Evolutionary conservation across 2,329 filamentous ascomycete species (phyloP), one percentile per base, ranked within the genome.

Genomic region (Stagonosporopsis tanaceti): DNA sequence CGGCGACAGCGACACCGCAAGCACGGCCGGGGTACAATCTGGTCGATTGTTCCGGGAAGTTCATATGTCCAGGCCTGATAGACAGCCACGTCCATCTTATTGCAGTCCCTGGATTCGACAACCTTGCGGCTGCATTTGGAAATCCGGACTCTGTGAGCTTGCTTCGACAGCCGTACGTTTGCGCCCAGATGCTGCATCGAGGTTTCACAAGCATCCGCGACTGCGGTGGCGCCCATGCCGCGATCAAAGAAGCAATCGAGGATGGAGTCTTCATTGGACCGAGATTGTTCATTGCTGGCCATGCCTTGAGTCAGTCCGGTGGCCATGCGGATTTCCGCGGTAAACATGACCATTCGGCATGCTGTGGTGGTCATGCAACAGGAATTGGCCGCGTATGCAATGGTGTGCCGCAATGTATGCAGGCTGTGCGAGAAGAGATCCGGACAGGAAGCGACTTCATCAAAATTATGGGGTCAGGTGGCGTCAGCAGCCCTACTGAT

Each of bases 381-480:
- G 45, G 52, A 0, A 44, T 55, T 8, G 46, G 45, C 11, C 52
- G 52, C 8, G 46, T 55, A 11, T 50, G 45, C 15, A 50, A 55
- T 17, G 52, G 52, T 6, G 52, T 55, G 8, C 52, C 52, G 3
- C 40, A 50, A 14, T 56, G 46, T 14, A 46, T 50, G 46, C 39
- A 56, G 17, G 46, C 46, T 28, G 46, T 50, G 12, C 77, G 85
- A 2, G 84, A 86, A 48, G 81, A 87, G 66, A 68, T 88, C 0
- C 77, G 85, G 2, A 77, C 73, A 8, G 85, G 85, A 2, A 82
- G 84, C 0, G 83, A 87, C 64, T 87, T 87, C 62, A 80, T 88
- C 70, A 88, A 88, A 70, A 84, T 88, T 60, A 87, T 87, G 84
- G 78, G 77, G 0, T 80, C 80, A 5, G 85, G 86, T 1, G 85